These are phyloP conservation scores for Orbilia quercus DNA, from an alignment of 2,329 filamentous ascomycete species.

Conservation along the genomic window DNA sequence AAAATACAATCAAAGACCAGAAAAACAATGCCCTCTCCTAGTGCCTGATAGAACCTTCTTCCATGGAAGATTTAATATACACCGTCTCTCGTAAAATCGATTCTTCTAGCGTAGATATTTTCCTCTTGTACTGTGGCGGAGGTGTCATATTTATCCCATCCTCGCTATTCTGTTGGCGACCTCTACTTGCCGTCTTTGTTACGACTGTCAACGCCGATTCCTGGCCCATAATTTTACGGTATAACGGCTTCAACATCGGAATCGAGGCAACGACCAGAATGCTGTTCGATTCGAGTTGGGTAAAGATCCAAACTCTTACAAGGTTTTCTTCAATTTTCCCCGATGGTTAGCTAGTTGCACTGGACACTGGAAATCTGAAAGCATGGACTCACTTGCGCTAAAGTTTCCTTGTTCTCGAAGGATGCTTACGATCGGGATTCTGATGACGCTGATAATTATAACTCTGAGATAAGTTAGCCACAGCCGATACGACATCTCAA, in stretches of 20 bases:
- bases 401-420: slow-evolving; percentile 35
- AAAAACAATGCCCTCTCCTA: no score
- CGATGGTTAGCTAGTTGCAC: no score
- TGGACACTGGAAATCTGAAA: no score
- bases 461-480: slow-evolving; percentile 2
- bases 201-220: slow-evolving; percentile 16
- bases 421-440: slow-evolving; percentile 32
- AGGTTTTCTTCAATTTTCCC: slow-evolving; percentile 13
- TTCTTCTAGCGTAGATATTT: slow-evolving; percentile 25
- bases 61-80: slow-evolving; percentile 9
- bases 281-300: slow-evolving; percentile 38
- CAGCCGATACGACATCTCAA: not conserved
- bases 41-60: not conserved
- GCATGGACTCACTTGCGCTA: slow-evolving; percentile 18
- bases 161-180: slow-evolving; percentile 9
- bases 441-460: slow-evolving; percentile 28
- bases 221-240: slow-evolving; percentile 18
- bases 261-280: slow-evolving; percentile 34
- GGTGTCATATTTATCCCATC: slow-evolving; percentile 30
- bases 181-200: slow-evolving; percentile 16
- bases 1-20: no score
- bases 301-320: slow-evolving; percentile 41
- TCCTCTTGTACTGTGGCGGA: slow-evolving; percentile 20
- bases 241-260: slow-evolving; percentile 32
- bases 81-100: slow-evolving; percentile 34